phyloP scores from a whole-genome alignment of 192 early-diverging fungal species.

The Jimgerdemannia flammicorona region DNA sequence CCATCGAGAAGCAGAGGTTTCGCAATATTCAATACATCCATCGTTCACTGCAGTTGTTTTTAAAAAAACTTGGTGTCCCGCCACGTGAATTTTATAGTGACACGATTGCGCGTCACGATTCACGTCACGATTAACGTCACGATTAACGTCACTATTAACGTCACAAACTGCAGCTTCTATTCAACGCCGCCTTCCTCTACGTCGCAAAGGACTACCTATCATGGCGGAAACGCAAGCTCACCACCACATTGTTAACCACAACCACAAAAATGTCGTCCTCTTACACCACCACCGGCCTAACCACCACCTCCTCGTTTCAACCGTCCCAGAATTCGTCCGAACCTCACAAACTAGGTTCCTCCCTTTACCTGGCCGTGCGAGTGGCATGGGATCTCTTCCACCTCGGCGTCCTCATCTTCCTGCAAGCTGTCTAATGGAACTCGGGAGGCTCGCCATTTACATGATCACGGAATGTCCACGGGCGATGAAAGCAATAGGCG shows the following conservation, averaged over 20 bases:
- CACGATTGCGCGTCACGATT: too few species aligned
- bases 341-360: background rate
- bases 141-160: too few species aligned
- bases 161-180: too few species aligned
- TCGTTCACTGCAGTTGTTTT: too few species aligned
- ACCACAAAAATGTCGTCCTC: background rate
- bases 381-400: background rate
- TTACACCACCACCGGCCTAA: background rate
- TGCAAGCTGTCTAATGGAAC: background rate
- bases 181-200: too few species aligned
- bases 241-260: background rate
- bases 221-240: background rate
- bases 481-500: background rate
- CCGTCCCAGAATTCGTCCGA: background rate
- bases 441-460: background rate
- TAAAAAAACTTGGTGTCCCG: too few species aligned
- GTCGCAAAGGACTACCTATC: background rate
- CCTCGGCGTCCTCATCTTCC: background rate
- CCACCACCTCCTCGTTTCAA: background rate
- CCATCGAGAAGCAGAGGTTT: constrained; percentile 41
- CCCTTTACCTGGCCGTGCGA: background rate
- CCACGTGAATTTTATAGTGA: too few species aligned
- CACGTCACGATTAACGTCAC: too few species aligned
- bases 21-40: background rate
- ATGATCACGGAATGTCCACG: background rate